phyloP scores from a whole-genome alignment of 2,329 filamentous ascomycete species.

The Thelonectria blattea region DNA sequence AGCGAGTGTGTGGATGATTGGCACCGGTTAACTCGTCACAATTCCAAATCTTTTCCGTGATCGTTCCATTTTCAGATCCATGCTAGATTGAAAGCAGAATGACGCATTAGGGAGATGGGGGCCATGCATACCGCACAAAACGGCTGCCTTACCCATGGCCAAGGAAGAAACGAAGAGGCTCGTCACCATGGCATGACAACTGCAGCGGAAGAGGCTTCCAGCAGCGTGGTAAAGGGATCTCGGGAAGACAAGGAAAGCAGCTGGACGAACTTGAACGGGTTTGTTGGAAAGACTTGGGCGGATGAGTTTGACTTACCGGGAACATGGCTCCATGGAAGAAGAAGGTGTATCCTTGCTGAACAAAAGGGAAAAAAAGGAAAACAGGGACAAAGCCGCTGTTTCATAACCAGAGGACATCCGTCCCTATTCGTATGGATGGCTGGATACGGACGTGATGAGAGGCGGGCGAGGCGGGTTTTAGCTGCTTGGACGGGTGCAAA shows the following conservation, averaged over 20 bases:
- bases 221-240: not conserved
- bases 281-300: not conserved
- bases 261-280: not conserved
- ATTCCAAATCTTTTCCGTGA: slow-evolving; percentile 7
- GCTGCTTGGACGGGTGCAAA: slow-evolving; percentile 6
- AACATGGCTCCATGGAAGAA: not conserved
- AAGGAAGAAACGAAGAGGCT: too few relatives aligned
- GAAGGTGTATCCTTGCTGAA: not conserved
- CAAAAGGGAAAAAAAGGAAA: not conserved
- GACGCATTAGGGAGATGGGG: not conserved
- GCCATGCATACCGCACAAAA: not conserved
- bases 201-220: not conserved
- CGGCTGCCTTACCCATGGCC: too few relatives aligned
- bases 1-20: not conserved
- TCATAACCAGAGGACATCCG: not conserved
- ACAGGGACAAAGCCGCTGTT: not conserved
- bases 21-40: not conserved
- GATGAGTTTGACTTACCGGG: not conserved
- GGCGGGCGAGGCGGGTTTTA: slow-evolving; percentile 21
- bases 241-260: not conserved
- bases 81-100: not conserved
- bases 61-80: not conserved
- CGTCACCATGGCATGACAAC: not conserved
- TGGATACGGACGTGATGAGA: not conserved
- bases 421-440: too few relatives aligned